Evolutionary conservation across 2,329 filamentous ascomycete genomes (phyloP).

Genomic region (Hypoxylon sp.): DNA sequence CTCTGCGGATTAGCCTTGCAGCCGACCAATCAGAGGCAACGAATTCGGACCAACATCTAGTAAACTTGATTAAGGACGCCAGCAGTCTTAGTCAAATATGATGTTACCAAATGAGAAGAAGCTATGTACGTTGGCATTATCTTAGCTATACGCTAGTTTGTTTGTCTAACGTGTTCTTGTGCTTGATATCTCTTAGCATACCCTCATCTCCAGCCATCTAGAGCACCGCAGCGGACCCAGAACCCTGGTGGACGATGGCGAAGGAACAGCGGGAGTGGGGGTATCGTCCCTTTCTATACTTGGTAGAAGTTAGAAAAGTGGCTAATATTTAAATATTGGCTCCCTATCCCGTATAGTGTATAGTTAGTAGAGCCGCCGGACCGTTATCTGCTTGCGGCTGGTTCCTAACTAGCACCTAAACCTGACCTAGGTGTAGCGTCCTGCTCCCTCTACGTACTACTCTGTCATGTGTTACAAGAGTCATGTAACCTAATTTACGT

Average conservation of each 20-base stretch:
- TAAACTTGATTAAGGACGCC: constrained; percentile 2
- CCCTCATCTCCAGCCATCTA: constrained; percentile 12
- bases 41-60: constrained; percentile 4
- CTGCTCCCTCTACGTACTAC: neutral
- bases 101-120: neutral
- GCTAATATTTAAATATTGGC: constrained; percentile 9
- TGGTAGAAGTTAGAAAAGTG: neutral
- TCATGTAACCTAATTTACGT: constrained; percentile 12
- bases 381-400: constrained; percentile 2
- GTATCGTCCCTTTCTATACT: constrained; percentile 13
- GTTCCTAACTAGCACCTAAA: constrained; percentile 13
- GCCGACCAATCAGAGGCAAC: constrained; percentile 20
- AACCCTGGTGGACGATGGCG: constrained; percentile 10
- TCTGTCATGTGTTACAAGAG: neutral
- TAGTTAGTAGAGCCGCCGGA: constrained; percentile 26
- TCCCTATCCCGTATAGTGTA: constrained; percentile 16
- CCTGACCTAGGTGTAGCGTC: constrained; percentile 9
- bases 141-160: constrained; percentile 8
- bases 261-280: constrained; percentile 23
- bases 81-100: neutral
- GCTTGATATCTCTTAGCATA: constrained; percentile 12
- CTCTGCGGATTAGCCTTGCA: constrained; percentile 9
- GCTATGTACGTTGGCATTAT: constrained; percentile 15
- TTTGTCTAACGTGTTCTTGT: neutral
- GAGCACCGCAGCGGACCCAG: constrained; percentile 13